A percentile compares a stretch with the other conserved stretches of the same genome.
phyloP scores from a whole-genome alignment of 257 asterid genomes.

The Ilex aquifolium region DNA sequence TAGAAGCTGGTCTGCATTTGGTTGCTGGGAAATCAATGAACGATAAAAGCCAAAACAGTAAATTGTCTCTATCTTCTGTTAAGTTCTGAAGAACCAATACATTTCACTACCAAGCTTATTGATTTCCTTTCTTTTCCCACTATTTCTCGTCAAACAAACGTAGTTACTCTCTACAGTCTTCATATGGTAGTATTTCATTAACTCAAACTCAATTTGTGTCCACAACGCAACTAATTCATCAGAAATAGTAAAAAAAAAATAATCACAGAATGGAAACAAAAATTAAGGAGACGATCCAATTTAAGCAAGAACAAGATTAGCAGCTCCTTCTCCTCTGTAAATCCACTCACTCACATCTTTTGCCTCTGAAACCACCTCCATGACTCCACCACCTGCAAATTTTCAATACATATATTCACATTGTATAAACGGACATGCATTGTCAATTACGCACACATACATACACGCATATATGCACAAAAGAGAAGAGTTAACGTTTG shows the following conservation, averaged over 20 bases:
- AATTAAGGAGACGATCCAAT: constrained; percentile 62
- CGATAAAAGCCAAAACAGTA: too few species aligned
- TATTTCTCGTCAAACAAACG: background rate
- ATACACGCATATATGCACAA: too few species aligned
- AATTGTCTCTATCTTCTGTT: too few species aligned
- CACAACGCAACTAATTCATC: background rate
- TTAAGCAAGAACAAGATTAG: constrained; percentile 76
- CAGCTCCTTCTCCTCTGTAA: constrained; percentile 95
- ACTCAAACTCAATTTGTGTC: background rate
- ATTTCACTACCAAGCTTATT: too few species aligned
- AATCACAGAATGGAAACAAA: constrained; percentile 4
- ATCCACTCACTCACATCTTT: constrained; percentile 75
- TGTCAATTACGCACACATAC: too few species aligned
- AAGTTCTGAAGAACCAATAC: too few species aligned
- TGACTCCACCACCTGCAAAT: constrained; percentile 4
- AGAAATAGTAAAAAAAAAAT: background rate
- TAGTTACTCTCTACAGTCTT: background rate
- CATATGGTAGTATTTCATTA: background rate
- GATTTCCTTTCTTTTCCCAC: too few species aligned
- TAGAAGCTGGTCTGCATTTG: background rate
- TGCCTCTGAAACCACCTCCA: constrained; percentile 56
- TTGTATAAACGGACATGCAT: too few species aligned
- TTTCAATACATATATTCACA: too few species aligned
- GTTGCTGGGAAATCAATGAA: too few species aligned
- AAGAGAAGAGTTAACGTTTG: too few species aligned